Conservation (phyloP, 768 basidiomycete species). For the Rubroboletus satanas region DNA sequence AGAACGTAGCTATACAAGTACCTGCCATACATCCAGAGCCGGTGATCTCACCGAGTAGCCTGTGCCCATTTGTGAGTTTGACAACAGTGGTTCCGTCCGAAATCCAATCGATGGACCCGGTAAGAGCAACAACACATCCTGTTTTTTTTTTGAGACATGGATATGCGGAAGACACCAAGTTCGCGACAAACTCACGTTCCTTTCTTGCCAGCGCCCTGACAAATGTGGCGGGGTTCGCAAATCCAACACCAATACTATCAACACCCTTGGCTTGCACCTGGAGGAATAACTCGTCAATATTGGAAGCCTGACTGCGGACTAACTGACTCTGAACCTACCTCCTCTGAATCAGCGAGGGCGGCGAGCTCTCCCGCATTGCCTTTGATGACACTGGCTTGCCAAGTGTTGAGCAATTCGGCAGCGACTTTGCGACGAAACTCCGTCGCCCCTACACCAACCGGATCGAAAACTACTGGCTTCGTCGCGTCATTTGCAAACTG, state of each 20-base stretch:
- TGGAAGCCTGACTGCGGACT: neutral
- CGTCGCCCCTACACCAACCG: slow-evolving; percentile 88
- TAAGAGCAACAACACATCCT: slow-evolving; percentile 82
- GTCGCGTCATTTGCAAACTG: slow-evolving; percentile 58
- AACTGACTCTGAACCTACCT: slow-evolving; percentile 42
- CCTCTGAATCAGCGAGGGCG: slow-evolving; percentile 66
- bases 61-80: slow-evolving; percentile 70
- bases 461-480: slow-evolving; percentile 85
- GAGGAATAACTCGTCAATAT: neutral
- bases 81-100: slow-evolving; percentile 75
- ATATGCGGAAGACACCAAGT: neutral
- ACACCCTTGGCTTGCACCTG: slow-evolving; percentile 79
- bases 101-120: slow-evolving; percentile 77
- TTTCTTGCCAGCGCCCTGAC: slow-evolving; percentile 66
- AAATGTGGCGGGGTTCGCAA: slow-evolving; percentile 68
- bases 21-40: slow-evolving; percentile 88
- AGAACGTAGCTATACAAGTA: slow-evolving; percentile 74
- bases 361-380: slow-evolving; percentile 91
- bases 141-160: neutral
- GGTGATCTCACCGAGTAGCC: slow-evolving; percentile 73
- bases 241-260: slow-evolving; percentile 76
- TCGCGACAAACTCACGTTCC: slow-evolving; percentile 54
- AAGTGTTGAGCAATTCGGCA: slow-evolving; percentile 64
- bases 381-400: slow-evolving; percentile 90
- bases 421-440: slow-evolving; percentile 54